Percentiles rank a stretch among this genome's conserved stretches.
Conservation (phyloP, 1,139 yeast species). For the Taphrina confusa region DNA sequence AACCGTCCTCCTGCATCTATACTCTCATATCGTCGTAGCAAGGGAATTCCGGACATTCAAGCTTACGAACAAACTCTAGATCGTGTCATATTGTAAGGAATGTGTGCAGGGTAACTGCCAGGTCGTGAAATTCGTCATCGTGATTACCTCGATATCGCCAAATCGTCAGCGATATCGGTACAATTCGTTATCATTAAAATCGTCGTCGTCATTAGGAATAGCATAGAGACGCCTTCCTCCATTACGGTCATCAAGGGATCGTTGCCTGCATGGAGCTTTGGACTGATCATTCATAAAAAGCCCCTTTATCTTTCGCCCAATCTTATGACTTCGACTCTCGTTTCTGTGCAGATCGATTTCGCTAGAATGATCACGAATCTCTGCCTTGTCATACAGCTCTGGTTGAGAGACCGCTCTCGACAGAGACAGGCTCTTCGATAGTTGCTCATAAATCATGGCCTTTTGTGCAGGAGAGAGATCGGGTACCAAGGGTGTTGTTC, state of each 20-base stretch:
- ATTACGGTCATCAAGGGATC: conserved; percentile 6
- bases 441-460: conserved; percentile 22
- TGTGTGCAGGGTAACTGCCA: too few species aligned
- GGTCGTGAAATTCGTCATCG: too few species aligned
- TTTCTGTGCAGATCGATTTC: background rate
- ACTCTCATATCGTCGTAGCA: too few species aligned
- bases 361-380: background rate
- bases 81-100: too few species aligned
- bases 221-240: background rate
- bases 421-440: background rate
- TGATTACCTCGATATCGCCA: too few species aligned
- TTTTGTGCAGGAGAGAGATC: conserved; percentile 23
- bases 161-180: conserved; percentile 1
- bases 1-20: too few species aligned
- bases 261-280: background rate
- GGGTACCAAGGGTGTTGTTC: conserved; percentile 23
- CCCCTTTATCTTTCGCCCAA: conserved; percentile 19
- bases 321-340: conserved; percentile 12
- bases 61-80: too few species aligned
- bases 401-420: background rate
- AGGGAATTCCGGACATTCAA: too few species aligned
- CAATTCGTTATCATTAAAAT: background rate
- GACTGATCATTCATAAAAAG: conserved; percentile 22
- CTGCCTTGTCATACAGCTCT: background rate
- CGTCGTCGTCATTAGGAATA: background rate